phyloP scores from a whole-genome alignment of 2,329 filamentous ascomycete genomes.

The Nothopassalora personata region DNA sequence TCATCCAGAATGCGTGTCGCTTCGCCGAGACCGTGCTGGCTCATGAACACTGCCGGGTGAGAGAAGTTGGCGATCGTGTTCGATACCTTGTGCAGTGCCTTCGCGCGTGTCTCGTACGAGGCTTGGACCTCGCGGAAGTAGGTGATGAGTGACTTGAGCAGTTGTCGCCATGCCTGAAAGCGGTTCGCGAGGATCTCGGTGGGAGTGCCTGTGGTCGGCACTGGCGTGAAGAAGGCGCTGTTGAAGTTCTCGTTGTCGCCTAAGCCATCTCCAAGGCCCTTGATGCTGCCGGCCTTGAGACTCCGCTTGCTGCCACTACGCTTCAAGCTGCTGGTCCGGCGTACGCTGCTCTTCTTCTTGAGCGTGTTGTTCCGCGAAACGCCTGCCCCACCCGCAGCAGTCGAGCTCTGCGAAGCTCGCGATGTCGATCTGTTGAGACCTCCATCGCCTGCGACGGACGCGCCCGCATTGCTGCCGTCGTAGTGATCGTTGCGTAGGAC shows the following conservation, averaged over 20 bases:
- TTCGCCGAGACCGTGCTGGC: constrained; percentile 79
- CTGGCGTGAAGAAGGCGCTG: constrained; percentile 83
- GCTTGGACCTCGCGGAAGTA: constrained; percentile 91
- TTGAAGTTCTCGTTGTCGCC: constrained; percentile 63
- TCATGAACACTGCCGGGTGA: constrained; percentile 69
- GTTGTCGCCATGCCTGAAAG: constrained; percentile 94
- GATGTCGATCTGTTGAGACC: constrained; percentile 59
- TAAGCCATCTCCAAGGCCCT: constrained; percentile 57
- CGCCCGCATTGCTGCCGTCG: constrained; percentile 62
- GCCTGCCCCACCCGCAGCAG: constrained; percentile 38
- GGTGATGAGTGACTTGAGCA: constrained; percentile 86
- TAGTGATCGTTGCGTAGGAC: constrained; percentile 51
- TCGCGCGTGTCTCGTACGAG: constrained; percentile 80
- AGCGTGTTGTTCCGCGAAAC: constrained; percentile 65
- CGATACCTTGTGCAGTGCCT: constrained; percentile 74
- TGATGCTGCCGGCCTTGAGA: constrained; percentile 78
- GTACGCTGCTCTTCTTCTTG: constrained; percentile 80
- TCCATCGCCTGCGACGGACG: constrained; percentile 55
- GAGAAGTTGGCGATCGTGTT: constrained; percentile 77
- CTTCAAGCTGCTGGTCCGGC: constrained; percentile 66
- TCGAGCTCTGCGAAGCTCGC: constrained; percentile 37
- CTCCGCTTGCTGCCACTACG: constrained; percentile 76
- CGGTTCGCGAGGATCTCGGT: constrained; percentile 81
- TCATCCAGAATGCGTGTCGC: constrained; percentile 73
- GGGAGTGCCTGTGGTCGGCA: constrained; percentile 80